phyloP scores from a whole-genome alignment of 345 rosid genomes.

The Euphorbia tirucalli region DNA sequence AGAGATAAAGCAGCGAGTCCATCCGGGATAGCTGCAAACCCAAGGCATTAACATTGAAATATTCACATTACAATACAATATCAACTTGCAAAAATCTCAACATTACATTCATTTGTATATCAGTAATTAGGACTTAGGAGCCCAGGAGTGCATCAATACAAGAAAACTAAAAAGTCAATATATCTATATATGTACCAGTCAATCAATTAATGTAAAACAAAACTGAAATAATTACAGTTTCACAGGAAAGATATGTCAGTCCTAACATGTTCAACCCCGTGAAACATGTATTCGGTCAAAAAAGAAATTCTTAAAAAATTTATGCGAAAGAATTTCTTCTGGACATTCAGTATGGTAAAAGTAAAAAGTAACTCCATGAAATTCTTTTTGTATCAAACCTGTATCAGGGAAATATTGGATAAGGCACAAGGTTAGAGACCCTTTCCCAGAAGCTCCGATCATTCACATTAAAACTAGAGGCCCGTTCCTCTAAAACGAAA shows the following conservation, averaged over 20 bases:
- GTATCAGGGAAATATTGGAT: background rate
- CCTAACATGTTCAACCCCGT: background rate
- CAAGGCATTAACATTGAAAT: constrained; percentile 2
- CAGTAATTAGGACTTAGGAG: background rate
- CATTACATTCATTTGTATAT: background rate
- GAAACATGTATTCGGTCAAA: background rate
- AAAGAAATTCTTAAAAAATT: background rate
- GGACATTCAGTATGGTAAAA: background rate
- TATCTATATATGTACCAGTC: no score
- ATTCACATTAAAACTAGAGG: background rate
- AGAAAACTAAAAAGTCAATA: no score
- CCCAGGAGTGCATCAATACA: background rate
- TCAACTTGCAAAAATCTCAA: background rate
- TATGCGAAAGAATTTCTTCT: background rate
- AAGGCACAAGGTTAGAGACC: background rate
- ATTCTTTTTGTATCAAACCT: background rate
- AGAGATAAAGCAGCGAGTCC: constrained; percentile 83
- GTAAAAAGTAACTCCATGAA: background rate
- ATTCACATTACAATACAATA: background rate
- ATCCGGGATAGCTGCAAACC: constrained; percentile 60
- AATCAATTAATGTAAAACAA: background rate
- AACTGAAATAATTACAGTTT: background rate
- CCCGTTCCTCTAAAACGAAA: background rate
- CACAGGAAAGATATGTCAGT: background rate
- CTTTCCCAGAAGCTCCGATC: background rate